Conservation (phyloP, 306 rosid genomes). For the Vachellia collinsii region DNA sequence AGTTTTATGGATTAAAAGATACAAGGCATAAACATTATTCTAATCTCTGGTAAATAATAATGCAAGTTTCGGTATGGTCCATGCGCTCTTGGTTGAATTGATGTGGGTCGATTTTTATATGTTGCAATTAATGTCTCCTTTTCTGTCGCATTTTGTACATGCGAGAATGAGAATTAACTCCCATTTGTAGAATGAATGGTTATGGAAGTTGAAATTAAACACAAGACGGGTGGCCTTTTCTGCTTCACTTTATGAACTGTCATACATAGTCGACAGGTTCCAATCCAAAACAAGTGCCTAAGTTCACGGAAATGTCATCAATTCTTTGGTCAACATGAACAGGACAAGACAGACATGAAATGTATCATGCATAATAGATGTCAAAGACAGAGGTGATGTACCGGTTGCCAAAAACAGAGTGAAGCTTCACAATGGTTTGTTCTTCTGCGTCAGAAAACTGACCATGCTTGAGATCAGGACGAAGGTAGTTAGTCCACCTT, state of each 20-base stretch:
- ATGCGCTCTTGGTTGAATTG: not conserved
- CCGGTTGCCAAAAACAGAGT: constrained; percentile 93
- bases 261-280: not conserved
- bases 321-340: not conserved
- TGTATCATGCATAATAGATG: not conserved
- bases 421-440: constrained; percentile 88
- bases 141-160: not conserved
- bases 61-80: not conserved
- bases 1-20: not conserved
- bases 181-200: not conserved
- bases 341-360: not conserved
- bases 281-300: not conserved
- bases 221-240: not conserved
- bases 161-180: not conserved
- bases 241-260: not conserved
- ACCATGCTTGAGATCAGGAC: constrained; percentile 93
- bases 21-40: not conserved
- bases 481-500: constrained; percentile 89
- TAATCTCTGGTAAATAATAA: not conserved
- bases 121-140: not conserved
- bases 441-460: constrained; percentile 81
- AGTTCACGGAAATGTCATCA: not conserved
- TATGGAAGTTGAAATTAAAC: not conserved
- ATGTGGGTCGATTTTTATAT: not conserved
- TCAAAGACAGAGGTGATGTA: constrained; percentile 21